Base-by-base conservation (phyloP, 2,329 filamentous ascomycete genomes). In the Aphanocladium album region DNA sequence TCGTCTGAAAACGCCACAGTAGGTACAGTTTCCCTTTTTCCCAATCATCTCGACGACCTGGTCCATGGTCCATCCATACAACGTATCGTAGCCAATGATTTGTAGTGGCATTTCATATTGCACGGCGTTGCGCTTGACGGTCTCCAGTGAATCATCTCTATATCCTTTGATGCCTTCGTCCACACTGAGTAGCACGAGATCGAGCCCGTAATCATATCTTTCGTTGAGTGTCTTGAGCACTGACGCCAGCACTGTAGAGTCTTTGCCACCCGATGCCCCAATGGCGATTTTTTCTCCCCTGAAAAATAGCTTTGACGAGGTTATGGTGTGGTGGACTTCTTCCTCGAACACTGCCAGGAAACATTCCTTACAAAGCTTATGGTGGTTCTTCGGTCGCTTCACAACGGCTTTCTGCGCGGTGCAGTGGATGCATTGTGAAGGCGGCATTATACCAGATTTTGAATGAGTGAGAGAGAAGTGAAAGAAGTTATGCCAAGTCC, bases 51-150 rank as follows among this genome's bases (percentile, higher is more conserved):
- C 90, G 4, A 99, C 96, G 11, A 99, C 95, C 71, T 98, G 91
- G 70, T 99, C 95, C 95, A 99, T 99, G 1, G 93, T 97, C 95
- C 95, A 99, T 9, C 93, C 95, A 72, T 99, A 99, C 11, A 99
- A 80, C 69, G 97, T 90, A 58, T 88, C 89, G 69, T 99, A 99
- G 54, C 93, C 92, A 54, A 99, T 86, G 60, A 99, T 96, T 67
- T 91, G 90, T 53, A 99, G 78, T 0, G 90, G 86, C 89, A 99
- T 96, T 1, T 89, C 86, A 75, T 98, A 97, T 74, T 98, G 92
- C 14, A 84, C 74, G 0, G 93, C 90, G 74, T 99, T 98, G 62
- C 93, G 83, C 81, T 97, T 97, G 50, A 99, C 95, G 0, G 95
- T 98, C 76, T 98, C 93, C 19, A 99, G 79, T 53, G 90, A 96